Evolutionary conservation across 495 filamentous ascomycete genomes (phyloP), one percentile per base, ranked within the genome.

Genomic region (Amniculicola lignicola): DNA sequence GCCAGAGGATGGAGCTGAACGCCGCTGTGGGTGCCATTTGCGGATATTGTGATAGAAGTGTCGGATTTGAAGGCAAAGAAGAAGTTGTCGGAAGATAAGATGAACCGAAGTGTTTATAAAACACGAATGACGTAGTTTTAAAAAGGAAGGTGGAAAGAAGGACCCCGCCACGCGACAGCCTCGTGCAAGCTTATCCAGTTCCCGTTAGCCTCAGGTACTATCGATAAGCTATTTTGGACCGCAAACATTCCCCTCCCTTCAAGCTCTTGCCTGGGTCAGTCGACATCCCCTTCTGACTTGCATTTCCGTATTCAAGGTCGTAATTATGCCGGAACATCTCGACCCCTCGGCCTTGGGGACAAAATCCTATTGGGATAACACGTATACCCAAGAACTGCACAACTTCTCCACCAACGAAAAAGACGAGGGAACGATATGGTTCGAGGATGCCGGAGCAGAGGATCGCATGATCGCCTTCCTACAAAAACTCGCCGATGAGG

Each of bases 381-480:
- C 84, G 63, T 89, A 89, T 75, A 66, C 70, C 0, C 63, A 54
- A 51, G 86, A 89, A 61, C 65, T 85, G 29, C 51, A 57, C 42
- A 89, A 88, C 70, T 79, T 85, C 73, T 64, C 77, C 21, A 54
- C 69, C 44, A 76, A 87, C 73, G 78, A 80, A 5, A 41, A 70
- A 28, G 83, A 88, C 74, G 79, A 77, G 51, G 86, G 86, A 27
- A 84, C 83, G 14, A 79, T 87, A 56, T 89, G 86, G 86, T 89
- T 89, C 77, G 77, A 80, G 70, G 86, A 89, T 71, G 81, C 82
- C 12, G 73, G 78, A 57, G 86, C 86, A 63, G 82, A 87, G 67
- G 67, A 73, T 36, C 81, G 79, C 39, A 74, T 89, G 23, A 51
- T 87, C 35, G 51, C 63, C 4, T 85, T 81, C 65, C 80, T 89